A percentile compares a stretch with the other conserved stretches of the same genome.
phyloP scores from a whole-genome alignment of 2,329 filamentous ascomycete genomes.

The Colletotrichum sp. region DNA sequence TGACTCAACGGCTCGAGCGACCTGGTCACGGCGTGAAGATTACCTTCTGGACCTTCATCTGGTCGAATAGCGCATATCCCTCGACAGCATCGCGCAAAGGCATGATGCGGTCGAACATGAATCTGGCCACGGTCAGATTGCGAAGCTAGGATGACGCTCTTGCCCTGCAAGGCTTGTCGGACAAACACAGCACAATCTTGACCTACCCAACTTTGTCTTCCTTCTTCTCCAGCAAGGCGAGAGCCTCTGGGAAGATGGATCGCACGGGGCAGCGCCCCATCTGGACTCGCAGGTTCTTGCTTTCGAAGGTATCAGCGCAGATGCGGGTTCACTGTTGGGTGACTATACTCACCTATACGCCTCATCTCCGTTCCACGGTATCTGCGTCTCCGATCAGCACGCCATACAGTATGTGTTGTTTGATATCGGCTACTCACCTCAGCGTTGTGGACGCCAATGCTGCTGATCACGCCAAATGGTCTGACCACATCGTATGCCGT shows the following conservation, averaged over 20 bases:
- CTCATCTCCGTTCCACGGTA: conserved; percentile 70
- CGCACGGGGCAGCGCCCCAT: conserved; percentile 81
- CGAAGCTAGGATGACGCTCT: not conserved
- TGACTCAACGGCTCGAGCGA: not conserved
- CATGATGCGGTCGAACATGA: conserved; percentile 81
- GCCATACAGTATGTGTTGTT: not conserved
- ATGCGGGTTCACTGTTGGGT: not conserved
- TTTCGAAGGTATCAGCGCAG: conserved; percentile 32
- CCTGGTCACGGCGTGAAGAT: conserved; percentile 61
- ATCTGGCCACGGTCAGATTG: conserved; percentile 47
- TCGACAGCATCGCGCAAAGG: conserved; percentile 69
- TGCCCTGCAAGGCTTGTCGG: not conserved
- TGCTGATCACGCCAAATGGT: conserved; percentile 76
- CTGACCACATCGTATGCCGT: conserved; percentile 75
- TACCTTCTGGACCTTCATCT: conserved; percentile 77
- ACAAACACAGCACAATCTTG: not conserved
- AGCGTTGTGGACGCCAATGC: conserved; percentile 77
- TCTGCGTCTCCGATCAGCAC: conserved; percentile 42
- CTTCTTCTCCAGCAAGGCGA: conserved; percentile 69
- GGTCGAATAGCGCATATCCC: conserved; percentile 75
- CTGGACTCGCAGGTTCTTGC: conserved; percentile 75
- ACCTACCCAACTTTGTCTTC: conserved; percentile 70
- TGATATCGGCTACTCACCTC: conserved; percentile 55
- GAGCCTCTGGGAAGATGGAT: conserved; percentile 70
- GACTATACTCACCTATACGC: conserved; percentile 55